These are phyloP conservation scores for Urtica urens DNA, from an alignment of 306 rosid species.

Conservation along the genomic window DNA sequence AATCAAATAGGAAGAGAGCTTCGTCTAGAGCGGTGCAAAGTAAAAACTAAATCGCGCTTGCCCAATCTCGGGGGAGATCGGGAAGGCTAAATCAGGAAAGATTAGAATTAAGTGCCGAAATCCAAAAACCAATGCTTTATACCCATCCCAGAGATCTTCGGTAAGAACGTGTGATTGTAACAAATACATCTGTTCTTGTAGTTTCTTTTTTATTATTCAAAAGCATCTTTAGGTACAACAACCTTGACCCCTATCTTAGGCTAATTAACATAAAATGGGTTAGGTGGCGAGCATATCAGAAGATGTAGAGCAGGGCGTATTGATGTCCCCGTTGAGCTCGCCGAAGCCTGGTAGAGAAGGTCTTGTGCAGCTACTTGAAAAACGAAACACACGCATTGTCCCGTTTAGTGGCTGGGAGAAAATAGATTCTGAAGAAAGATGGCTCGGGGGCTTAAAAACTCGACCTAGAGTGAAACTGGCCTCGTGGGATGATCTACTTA, in stretches of 20 bases:
- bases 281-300: slow-evolving; percentile 76
- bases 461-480: slow-evolving; percentile 70
- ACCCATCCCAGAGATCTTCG: too few species aligned
- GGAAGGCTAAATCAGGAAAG: too few species aligned
- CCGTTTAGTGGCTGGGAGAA: slow-evolving; percentile 65
- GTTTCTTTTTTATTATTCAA: background rate
- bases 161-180: too few species aligned
- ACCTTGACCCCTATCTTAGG: background rate
- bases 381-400: slow-evolving; percentile 40
- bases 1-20: too few species aligned
- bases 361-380: slow-evolving; percentile 43
- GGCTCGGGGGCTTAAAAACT: slow-evolving; percentile 43
- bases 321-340: slow-evolving; percentile 20
- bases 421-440: slow-evolving; percentile 67
- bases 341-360: slow-evolving; percentile 63
- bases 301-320: slow-evolving; percentile 45
- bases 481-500: slow-evolving; percentile 50
- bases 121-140: too few species aligned
- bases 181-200: too few species aligned
- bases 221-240: background rate
- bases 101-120: too few species aligned
- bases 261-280: slow-evolving; percentile 17
- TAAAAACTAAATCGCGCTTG: too few species aligned
- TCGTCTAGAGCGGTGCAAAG: too few species aligned
- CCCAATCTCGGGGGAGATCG: too few species aligned